Evolutionary conservation across 108 stramenopile genomes (phyloP).

Genomic region (Fragilaria crotonensis): DNA sequence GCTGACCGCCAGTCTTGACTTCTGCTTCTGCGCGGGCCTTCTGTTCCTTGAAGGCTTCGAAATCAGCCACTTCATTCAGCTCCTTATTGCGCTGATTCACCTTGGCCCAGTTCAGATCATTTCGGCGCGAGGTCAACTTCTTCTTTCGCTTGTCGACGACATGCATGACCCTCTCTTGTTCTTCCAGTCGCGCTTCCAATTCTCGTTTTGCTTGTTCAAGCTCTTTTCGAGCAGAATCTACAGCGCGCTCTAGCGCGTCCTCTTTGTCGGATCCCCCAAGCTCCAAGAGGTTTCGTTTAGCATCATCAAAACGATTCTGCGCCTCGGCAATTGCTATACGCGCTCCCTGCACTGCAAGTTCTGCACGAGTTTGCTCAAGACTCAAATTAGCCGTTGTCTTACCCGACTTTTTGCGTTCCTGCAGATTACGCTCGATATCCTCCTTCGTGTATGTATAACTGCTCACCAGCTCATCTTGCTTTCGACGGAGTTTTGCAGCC

Average conservation of each 20-base stretch:
- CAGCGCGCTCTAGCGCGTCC: conserved; percentile 14
- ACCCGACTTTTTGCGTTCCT: conserved; percentile 60
- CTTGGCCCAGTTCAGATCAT: conserved; percentile 75
- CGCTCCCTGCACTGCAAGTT: conserved; percentile 72
- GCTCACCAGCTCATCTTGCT: conserved; percentile 68
- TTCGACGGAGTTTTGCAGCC: conserved; percentile 60
- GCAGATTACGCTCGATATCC: conserved; percentile 64
- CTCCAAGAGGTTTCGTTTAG: conserved; percentile 36
- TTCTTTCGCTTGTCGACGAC: conserved; percentile 52
- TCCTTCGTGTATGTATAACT: conserved; percentile 80
- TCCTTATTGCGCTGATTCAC: conserved; percentile 70
- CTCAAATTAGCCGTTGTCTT: conserved; percentile 60
- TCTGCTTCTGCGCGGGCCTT: conserved; percentile 34
- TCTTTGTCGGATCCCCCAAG: conserved; percentile 26
- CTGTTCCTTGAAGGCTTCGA: conserved; percentile 50
- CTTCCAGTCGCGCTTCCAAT: conserved; percentile 37
- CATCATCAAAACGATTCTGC: conserved; percentile 44
- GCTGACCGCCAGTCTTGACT: conserved; percentile 17
- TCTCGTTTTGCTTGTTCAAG: conserved; percentile 40
- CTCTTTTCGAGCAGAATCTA: conserved; percentile 22
- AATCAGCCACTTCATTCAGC: conserved; percentile 65
- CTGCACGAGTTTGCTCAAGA: conserved; percentile 63
- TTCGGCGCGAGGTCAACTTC: conserved; percentile 37
- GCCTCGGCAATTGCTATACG: conserved; percentile 36
- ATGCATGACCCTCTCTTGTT: conserved; percentile 35